Percentiles rank a stretch among this genome's conserved stretches.
phyloP scores from a whole-genome alignment of 495 filamentous ascomycete genomes.

The Tuber brumale region DNA sequence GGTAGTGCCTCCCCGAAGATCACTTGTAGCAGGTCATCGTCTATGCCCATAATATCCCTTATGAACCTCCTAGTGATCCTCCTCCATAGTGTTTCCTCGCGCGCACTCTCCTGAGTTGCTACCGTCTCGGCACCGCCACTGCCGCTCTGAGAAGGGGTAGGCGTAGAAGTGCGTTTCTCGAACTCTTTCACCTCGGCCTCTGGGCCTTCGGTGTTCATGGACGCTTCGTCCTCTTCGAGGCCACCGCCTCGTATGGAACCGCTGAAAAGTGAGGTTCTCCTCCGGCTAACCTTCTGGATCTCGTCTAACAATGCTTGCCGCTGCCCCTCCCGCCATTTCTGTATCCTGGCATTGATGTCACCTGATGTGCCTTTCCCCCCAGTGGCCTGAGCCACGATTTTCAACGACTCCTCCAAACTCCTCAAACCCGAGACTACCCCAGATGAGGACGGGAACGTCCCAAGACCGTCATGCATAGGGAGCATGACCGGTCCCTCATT shows the following conservation, averaged over 20 bases:
- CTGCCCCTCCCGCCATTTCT: constrained; percentile 87
- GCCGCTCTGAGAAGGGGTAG: constrained; percentile 12
- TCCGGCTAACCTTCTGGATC: constrained; percentile 75
- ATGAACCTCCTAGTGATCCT: constrained; percentile 80
- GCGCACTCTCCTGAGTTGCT: constrained; percentile 46
- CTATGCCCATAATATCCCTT: constrained; percentile 81
- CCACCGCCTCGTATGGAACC: constrained; percentile 16
- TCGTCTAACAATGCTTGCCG: constrained; percentile 76
- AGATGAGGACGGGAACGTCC: constrained; percentile 62
- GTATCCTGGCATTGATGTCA: constrained; percentile 74
- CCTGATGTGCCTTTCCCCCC: constrained; percentile 48
- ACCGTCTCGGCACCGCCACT: constrained; percentile 35
- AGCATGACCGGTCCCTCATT: constrained; percentile 54
- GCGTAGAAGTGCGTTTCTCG: constrained; percentile 35
- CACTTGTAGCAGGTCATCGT: constrained; percentile 73
- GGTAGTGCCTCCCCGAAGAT: constrained; percentile 81
- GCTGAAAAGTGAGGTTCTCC: constrained; percentile 48
- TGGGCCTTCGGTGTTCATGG: constrained; percentile 24
- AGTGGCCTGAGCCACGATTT: constrained; percentile 55
- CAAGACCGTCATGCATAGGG: constrained; percentile 85
- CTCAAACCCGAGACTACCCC: constrained; percentile 43
- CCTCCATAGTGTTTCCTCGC: constrained; percentile 65
- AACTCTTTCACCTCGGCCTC: constrained; percentile 39
- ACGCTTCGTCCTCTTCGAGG: constrained; percentile 29
- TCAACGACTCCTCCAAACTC: constrained; percentile 51